phyloP scores from a whole-genome alignment of 306 rosid genomes.

The Canavalia ensiformis region DNA sequence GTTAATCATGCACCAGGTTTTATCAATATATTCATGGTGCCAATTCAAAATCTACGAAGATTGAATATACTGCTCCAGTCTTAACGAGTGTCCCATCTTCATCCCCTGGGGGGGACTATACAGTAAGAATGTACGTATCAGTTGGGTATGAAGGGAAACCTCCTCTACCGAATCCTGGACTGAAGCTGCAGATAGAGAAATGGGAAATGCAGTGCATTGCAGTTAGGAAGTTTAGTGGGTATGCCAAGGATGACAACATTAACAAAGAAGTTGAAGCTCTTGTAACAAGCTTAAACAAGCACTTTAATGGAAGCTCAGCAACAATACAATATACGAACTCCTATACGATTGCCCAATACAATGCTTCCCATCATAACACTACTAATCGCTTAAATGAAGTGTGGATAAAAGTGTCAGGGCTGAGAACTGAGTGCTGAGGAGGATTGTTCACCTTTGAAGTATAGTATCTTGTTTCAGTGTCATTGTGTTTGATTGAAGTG shows the following conservation, averaged over 20 bases:
- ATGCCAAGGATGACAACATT: slow-evolving; percentile 69
- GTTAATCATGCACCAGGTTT: slow-evolving; percentile 60
- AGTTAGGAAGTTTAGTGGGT: slow-evolving; percentile 70
- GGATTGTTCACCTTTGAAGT: no score
- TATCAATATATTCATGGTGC: slow-evolving; percentile 76
- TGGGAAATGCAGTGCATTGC: slow-evolving; percentile 72
- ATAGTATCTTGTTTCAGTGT: background rate
- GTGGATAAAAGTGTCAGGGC: slow-evolving; percentile 66
- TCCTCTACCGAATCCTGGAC: slow-evolving; percentile 66
- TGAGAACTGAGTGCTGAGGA: slow-evolving; percentile 45
- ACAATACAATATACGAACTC: slow-evolving; percentile 48
- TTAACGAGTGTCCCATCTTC: slow-evolving; percentile 60
- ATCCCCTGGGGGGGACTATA: slow-evolving; percentile 47
- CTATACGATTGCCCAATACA: slow-evolving; percentile 78
- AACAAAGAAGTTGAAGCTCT: slow-evolving; percentile 62
- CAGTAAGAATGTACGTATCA: slow-evolving; percentile 61
- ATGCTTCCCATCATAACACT: slow-evolving; percentile 52
- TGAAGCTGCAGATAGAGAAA: slow-evolving; percentile 63
- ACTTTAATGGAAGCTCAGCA: slow-evolving; percentile 27
- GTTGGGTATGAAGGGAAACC: slow-evolving; percentile 49
- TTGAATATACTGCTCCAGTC: slow-evolving; percentile 70
- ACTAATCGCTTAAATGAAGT: slow-evolving; percentile 76
- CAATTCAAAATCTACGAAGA: slow-evolving; percentile 58
- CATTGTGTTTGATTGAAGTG: background rate
- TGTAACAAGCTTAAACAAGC: slow-evolving; percentile 55